phyloP scores from a whole-genome alignment of 176 grass and related monocot species.

The Eleusine coracana region DNA sequence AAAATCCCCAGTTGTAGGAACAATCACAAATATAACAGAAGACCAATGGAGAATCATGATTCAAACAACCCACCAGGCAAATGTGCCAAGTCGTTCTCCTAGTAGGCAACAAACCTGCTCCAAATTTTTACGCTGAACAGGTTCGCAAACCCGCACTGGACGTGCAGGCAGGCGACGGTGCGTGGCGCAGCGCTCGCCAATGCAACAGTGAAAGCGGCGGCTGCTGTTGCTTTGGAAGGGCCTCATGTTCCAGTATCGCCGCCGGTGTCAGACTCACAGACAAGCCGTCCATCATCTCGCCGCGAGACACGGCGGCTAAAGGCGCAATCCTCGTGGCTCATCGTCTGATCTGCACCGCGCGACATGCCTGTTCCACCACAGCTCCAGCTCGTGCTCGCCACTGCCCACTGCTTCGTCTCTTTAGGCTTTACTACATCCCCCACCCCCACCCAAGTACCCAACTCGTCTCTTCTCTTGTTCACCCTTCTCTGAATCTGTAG shows the following conservation, averaged over 20 bases:
- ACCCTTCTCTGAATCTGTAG: too few relatives aligned
- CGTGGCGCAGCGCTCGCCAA: not conserved
- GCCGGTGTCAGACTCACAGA: not conserved
- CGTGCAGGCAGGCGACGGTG: too few relatives aligned
- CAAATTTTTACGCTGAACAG: too few relatives aligned
- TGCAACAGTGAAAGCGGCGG: not conserved
- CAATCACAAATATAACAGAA: too few relatives aligned
- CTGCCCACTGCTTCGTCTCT: not conserved
- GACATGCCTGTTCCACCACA: not conserved
- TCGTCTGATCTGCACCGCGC: not conserved
- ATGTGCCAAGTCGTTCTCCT: too few relatives aligned
- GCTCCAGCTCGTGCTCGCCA: not conserved
- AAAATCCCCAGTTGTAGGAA: too few relatives aligned
- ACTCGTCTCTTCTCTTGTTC: not conserved
- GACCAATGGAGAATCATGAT: too few relatives aligned
- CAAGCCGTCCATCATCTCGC: not conserved
- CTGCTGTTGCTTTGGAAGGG: conserved; percentile 33
- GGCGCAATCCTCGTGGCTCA: conserved; percentile 29
- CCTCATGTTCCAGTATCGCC: not conserved
- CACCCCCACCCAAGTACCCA: not conserved
- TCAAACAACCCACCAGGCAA: too few relatives aligned
- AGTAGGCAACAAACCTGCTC: too few relatives aligned
- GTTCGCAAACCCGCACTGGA: too few relatives aligned
- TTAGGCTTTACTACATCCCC: not conserved
- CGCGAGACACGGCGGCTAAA: conserved; percentile 28